A percentile compares a stretch with the other conserved stretches of the same genome.
Evolutionary conservation across 768 basidiomycete species (phyloP).

Genomic region (Mycena belliarum): DNA sequence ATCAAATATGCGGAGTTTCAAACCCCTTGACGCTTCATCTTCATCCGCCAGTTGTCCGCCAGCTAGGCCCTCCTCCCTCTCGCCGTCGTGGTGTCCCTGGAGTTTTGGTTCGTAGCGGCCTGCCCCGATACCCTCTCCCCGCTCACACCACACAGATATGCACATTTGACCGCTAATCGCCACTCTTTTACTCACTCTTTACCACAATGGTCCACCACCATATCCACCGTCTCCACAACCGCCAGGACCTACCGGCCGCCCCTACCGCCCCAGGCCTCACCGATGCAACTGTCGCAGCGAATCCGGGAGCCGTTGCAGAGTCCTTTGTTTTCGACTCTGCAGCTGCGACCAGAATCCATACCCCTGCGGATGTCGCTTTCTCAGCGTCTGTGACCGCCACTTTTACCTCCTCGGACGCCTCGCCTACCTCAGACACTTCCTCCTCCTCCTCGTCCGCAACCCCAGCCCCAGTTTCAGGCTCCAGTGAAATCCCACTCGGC

Average conservation of each 20-base stretch:
- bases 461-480: constrained; percentile 16
- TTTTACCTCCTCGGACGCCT: constrained; percentile 4
- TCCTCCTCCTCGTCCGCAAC: constrained; percentile 16
- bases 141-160: constrained; percentile 3
- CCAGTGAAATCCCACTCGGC: constrained; percentile 43
- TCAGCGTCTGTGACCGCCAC: constrained; percentile 16
- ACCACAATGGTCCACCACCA: constrained; percentile 12
- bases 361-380: constrained; percentile 21
- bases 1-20: no score
- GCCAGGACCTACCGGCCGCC: constrained; percentile 5
- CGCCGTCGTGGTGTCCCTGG: not conserved
- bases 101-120: not conserved
- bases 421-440: constrained; percentile 9
- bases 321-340: constrained; percentile 24
- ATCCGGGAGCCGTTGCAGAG: not conserved
- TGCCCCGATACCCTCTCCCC: not conserved
- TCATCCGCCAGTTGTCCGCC: no score
- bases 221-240: constrained; percentile 3
- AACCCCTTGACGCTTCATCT: no score
- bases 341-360: constrained; percentile 16
- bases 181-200: constrained; percentile 22
- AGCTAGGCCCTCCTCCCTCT: not conserved
- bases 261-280: constrained; percentile 25
- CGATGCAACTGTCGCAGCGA: constrained; percentile 7
- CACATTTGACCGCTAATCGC: constrained; percentile 6